These are phyloP conservation scores for Claviceps monticola DNA, from an alignment of 2,329 filamentous ascomycete species.

Conservation along the genomic window DNA sequence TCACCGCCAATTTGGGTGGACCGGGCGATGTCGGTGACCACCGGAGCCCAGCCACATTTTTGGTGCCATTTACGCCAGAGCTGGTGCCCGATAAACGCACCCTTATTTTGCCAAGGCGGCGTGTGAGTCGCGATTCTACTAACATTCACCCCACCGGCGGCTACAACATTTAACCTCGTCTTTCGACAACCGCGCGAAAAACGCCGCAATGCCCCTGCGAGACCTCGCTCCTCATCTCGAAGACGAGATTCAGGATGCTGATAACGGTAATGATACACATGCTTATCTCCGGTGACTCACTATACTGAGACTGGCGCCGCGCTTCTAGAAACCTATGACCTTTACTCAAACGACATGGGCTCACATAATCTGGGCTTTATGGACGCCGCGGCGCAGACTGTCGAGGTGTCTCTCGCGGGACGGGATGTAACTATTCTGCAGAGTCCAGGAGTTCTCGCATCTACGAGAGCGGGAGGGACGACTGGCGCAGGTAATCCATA, in stretches of 20 bases:
- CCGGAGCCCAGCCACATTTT: too few relatives aligned
- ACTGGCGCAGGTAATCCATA: constrained; percentile 32
- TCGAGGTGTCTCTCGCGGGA: constrained; percentile 56
- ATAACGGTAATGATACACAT: not conserved
- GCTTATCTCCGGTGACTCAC: not conserved
- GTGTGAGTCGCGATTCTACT: too few relatives aligned
- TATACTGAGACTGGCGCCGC: not conserved
- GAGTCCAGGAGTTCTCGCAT: constrained; percentile 69
- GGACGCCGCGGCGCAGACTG: constrained; percentile 48
- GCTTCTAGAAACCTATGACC: constrained; percentile 63
- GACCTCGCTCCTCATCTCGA: not conserved
- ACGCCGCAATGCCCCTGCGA: too few relatives aligned
- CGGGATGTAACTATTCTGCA: constrained; percentile 67
- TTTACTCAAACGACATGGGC: constrained; percentile 66
- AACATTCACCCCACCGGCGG: too few relatives aligned
- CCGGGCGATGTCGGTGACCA: too few relatives aligned
- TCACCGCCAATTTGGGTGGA: too few relatives aligned
- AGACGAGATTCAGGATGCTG: not conserved
- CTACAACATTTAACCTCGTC: too few relatives aligned
- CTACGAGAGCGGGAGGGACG: constrained; percentile 50
- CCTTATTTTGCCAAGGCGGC: too few relatives aligned
- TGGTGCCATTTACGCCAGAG: too few relatives aligned
- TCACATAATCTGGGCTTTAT: constrained; percentile 76
- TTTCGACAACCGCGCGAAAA: too few relatives aligned
- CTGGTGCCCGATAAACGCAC: too few relatives aligned